Conservation (phyloP, 2,329 filamentous ascomycete species). For the Blastomyces parvus region DNA sequence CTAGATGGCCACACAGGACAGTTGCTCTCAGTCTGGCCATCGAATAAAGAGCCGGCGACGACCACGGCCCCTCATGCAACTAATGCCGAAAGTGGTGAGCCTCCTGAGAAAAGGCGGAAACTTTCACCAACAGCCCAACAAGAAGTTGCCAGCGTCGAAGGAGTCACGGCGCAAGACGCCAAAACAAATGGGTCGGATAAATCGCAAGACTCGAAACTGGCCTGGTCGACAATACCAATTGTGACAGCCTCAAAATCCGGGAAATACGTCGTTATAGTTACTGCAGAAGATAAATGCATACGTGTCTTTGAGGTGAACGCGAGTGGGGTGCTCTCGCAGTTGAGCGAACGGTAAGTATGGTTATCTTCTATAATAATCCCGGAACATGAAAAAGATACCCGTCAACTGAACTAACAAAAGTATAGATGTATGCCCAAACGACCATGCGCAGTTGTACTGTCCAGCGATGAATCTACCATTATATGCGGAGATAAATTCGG, state of each 20-base stretch:
- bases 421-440: constrained; percentile 76
- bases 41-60: background rate
- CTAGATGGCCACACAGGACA: constrained; percentile 52
- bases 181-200: constrained; percentile 15
- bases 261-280: constrained; percentile 64
- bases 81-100: constrained; percentile 23
- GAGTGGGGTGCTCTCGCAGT: constrained; percentile 51
- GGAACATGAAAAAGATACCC: background rate
- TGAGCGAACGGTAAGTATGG: constrained; percentile 58
- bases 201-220: constrained; percentile 12
- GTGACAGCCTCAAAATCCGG: constrained; percentile 56
- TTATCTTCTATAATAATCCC: background rate
- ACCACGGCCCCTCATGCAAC: background rate
- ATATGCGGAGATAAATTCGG: constrained; percentile 91
- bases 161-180: constrained; percentile 16
- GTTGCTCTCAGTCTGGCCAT: constrained; percentile 53
- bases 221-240: constrained; percentile 56
- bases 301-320: constrained; percentile 66
- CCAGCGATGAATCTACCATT: constrained; percentile 61
- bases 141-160: constrained; percentile 14
- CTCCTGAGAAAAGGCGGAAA: constrained; percentile 39
- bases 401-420: constrained; percentile 23
- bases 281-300: constrained; percentile 83
- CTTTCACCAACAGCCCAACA: constrained; percentile 25
- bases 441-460: constrained; percentile 64